A percentile compares a stretch with the other conserved stretches of the same genome.
These are phyloP conservation scores for Solanum medicagineum DNA, from an alignment of 257 asterid species.

Conservation along the genomic window DNA sequence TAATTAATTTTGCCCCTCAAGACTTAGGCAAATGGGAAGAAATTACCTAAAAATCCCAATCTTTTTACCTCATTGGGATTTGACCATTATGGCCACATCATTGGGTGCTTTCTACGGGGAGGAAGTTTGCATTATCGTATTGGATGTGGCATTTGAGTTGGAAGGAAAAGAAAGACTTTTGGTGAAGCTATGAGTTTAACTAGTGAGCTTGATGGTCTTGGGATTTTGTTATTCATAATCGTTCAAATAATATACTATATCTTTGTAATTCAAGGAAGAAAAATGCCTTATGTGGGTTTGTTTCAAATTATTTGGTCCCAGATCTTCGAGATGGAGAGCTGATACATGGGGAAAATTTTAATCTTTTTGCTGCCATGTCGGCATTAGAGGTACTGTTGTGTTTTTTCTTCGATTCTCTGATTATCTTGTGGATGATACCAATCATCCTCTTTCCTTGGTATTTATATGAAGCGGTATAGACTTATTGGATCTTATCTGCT, in stretches of 20 bases:
- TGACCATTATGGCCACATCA: neutral
- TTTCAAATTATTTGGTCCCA: constrained; percentile 17
- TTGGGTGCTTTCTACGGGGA: neutral
- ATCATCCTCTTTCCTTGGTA: neutral
- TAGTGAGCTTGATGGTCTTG: neutral
- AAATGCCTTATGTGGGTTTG: neutral
- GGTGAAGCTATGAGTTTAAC: neutral
- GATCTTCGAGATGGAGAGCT: constrained; percentile 89
- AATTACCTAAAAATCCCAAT: neutral
- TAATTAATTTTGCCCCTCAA: neutral
- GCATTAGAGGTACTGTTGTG: constrained; percentile 80
- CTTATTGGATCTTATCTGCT: neutral
- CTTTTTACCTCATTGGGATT: neutral
- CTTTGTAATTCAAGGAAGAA: neutral
- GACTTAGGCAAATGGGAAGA: neutral
- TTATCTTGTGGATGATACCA: neutral
- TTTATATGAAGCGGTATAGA: neutral
- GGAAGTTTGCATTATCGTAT: neutral
- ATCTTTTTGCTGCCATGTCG: constrained; percentile 98
- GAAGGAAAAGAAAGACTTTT: neutral
- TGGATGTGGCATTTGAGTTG: neutral
- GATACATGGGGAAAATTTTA: constrained; percentile 74
- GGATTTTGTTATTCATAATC: neutral
- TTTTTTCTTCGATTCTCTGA: neutral
- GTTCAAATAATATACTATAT: neutral